Evolutionary conservation across 495 filamentous ascomycete species (phyloP).

Genomic region (Penicillium fimorum): DNA sequence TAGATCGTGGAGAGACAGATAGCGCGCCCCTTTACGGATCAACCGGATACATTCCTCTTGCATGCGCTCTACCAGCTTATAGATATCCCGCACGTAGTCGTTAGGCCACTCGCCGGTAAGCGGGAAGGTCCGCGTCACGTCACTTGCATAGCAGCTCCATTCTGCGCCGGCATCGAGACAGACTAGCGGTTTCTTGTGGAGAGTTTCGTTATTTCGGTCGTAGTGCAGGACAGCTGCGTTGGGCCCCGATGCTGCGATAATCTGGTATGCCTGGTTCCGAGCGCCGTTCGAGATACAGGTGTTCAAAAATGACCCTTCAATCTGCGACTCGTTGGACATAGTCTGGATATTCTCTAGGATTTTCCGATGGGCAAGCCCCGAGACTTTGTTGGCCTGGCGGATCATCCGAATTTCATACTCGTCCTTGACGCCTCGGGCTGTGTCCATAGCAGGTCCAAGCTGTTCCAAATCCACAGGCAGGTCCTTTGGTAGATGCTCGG

Average conservation of each 20-base stretch:
- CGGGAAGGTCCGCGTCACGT: slow-evolving; percentile 87
- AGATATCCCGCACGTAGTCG: slow-evolving; percentile 63
- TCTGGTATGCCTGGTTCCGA: slow-evolving; percentile 77
- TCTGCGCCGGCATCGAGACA: slow-evolving; percentile 85
- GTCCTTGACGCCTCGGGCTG: slow-evolving; percentile 73
- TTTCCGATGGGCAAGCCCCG: slow-evolving; percentile 67
- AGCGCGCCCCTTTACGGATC: slow-evolving; percentile 64
- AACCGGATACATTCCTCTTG: slow-evolving; percentile 71
- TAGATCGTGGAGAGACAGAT: slow-evolving; percentile 64
- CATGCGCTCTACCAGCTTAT: slow-evolving; percentile 77
- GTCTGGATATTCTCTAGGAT: slow-evolving; percentile 59
- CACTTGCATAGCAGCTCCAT: slow-evolving; percentile 83
- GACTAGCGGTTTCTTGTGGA: slow-evolving; percentile 66
- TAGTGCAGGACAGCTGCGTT: slow-evolving; percentile 90
- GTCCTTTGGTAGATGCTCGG: slow-evolving; percentile 53
- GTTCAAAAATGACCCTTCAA: slow-evolving; percentile 72
- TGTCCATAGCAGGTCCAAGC: slow-evolving; percentile 67
- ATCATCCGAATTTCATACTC: slow-evolving; percentile 78
- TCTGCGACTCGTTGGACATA: slow-evolving; percentile 74
- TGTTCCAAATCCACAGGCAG: slow-evolving; percentile 37
- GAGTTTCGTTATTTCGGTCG: slow-evolving; percentile 66
- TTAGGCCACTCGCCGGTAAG: slow-evolving; percentile 60
- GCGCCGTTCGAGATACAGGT: slow-evolving; percentile 69
- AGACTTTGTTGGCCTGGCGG: slow-evolving; percentile 73
- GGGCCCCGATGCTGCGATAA: slow-evolving; percentile 75